phyloP scores from a whole-genome alignment of 2,329 filamentous ascomycete genomes.

The Lecanicillium sp. region DNA sequence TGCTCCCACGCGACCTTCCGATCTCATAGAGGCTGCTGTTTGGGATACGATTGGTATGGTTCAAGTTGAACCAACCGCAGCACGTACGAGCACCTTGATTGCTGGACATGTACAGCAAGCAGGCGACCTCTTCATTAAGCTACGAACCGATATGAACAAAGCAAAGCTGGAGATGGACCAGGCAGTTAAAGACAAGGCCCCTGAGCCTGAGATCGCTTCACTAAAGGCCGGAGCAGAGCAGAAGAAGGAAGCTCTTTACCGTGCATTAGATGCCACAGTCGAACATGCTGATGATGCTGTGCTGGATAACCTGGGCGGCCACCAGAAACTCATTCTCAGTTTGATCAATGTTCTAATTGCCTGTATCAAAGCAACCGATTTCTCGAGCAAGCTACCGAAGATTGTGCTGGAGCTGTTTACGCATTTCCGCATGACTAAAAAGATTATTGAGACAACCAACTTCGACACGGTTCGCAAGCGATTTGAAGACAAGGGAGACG shows the following conservation, averaged over 20 bases:
- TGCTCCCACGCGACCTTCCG: constrained; percentile 32
- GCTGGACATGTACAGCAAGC: constrained; percentile 42
- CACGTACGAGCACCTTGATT: constrained; percentile 29
- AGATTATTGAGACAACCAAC: constrained; percentile 55
- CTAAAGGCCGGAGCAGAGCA: constrained; percentile 32
- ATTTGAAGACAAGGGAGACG: constrained; percentile 56
- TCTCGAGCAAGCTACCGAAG: constrained; percentile 44
- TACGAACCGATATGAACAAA: constrained; percentile 39
- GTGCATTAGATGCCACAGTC: constrained; percentile 44
- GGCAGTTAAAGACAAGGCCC: constrained; percentile 31
- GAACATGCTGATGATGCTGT: constrained; percentile 46
- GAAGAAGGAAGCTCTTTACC: constrained; percentile 40
- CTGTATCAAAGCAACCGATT: constrained; percentile 44
- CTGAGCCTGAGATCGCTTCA: constrained; percentile 25
- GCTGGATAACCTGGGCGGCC: constrained; percentile 48
- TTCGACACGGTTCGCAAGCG: constrained; percentile 56
- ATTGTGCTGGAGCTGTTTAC: constrained; percentile 52
- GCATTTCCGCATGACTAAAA: constrained; percentile 52
- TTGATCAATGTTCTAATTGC: constrained; percentile 46
- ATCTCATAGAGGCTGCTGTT: constrained; percentile 37
- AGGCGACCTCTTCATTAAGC: constrained; percentile 39
- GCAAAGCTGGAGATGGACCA: constrained; percentile 36
- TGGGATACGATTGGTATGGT: constrained; percentile 47
- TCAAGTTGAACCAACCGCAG: constrained; percentile 33
- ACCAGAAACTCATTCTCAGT: constrained; percentile 47